Conservation (phyloP, 2,329 filamentous ascomycete species). For the Fusarium albidum region DNA sequence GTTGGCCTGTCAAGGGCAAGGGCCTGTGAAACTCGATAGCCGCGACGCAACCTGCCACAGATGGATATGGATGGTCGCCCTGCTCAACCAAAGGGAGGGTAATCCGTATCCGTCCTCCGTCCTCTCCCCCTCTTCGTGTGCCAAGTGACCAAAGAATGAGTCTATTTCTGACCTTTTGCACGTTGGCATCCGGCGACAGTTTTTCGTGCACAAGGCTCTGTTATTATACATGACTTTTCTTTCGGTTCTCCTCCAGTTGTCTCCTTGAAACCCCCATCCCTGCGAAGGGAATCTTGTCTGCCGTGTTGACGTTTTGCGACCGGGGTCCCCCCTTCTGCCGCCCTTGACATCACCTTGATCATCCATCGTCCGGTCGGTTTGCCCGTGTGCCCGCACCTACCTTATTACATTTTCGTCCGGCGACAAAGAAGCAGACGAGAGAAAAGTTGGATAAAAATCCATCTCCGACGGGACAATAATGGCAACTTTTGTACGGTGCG, state of each 20-base stretch:
- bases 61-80: conserved; percentile 35
- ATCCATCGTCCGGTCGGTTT: conserved; percentile 1
- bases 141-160: conserved; percentile 11
- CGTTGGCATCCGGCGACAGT: background rate
- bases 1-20: no score
- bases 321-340: background rate
- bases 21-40: conserved; percentile 32
- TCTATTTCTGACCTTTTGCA: conserved; percentile 18
- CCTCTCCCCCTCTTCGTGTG: conserved; percentile 20
- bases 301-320: conserved; percentile 19
- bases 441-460: background rate
- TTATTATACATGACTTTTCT: background rate
- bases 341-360: background rate
- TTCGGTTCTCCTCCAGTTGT: background rate
- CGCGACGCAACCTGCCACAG: conserved; percentile 36
- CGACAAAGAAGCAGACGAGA: conserved; percentile 15
- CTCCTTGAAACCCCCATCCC: background rate
- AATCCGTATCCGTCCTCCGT: no score
- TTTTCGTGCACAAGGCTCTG: background rate
- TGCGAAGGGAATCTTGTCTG: background rate
- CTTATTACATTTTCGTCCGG: no score
- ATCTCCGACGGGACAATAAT: conserved; percentile 14
- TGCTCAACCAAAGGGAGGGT: background rate
- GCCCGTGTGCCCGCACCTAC: conserved; percentile 11
- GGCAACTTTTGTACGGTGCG: conserved; percentile 28